These are phyloP conservation scores for Wickerhamomyces rabaulensis DNA, from an alignment of 805 yeast species.

Conservation along the genomic window DNA sequence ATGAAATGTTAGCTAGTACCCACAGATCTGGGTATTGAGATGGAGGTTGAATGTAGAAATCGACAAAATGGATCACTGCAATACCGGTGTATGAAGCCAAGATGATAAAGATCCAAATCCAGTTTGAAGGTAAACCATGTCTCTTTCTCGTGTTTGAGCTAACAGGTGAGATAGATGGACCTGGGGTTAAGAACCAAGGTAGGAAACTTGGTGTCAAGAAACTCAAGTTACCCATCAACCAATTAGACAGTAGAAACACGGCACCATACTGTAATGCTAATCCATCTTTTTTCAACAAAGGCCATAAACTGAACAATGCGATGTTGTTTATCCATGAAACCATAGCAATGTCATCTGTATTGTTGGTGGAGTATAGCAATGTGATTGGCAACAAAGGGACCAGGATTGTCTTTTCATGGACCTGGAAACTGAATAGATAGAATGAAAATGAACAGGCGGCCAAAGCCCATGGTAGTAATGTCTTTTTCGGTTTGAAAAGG, in stretches of 20 bases:
- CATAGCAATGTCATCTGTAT: conserved; percentile 59
- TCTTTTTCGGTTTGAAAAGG: conserved; percentile 46
- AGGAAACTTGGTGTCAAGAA: conserved; percentile 42
- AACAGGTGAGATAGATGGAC: conserved; percentile 35
- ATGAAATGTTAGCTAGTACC: conserved; percentile 68
- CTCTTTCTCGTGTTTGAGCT: conserved; percentile 30
- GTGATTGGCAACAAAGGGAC: conserved; percentile 85
- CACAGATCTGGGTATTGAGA: conserved; percentile 72
- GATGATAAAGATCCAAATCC: conserved; percentile 47
- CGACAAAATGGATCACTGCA: conserved; percentile 47
- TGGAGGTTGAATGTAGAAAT: conserved; percentile 48
- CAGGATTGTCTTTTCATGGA: conserved; percentile 89
- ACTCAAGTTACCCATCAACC: conserved; percentile 68
- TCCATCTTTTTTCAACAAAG: conserved; percentile 73
- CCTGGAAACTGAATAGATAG: conserved; percentile 88
- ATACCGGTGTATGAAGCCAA: conserved; percentile 49
- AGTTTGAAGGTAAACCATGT: conserved; percentile 42
- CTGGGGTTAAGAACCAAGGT: conserved; percentile 38
- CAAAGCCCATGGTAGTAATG: conserved; percentile 63
- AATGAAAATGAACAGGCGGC: conserved; percentile 84
- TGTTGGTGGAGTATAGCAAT: conserved; percentile 48
- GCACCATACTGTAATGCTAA: conserved; percentile 67
- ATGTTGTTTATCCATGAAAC: conserved; percentile 85
- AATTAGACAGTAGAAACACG: conserved; percentile 59
- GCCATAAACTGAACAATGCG: conserved; percentile 83